A percentile compares a stretch with the other conserved stretches of the same genome.
These are phyloP conservation scores for Epicoccum nigrum DNA, from an alignment of 2,329 filamentous ascomycete genomes.

Conservation along the genomic window DNA sequence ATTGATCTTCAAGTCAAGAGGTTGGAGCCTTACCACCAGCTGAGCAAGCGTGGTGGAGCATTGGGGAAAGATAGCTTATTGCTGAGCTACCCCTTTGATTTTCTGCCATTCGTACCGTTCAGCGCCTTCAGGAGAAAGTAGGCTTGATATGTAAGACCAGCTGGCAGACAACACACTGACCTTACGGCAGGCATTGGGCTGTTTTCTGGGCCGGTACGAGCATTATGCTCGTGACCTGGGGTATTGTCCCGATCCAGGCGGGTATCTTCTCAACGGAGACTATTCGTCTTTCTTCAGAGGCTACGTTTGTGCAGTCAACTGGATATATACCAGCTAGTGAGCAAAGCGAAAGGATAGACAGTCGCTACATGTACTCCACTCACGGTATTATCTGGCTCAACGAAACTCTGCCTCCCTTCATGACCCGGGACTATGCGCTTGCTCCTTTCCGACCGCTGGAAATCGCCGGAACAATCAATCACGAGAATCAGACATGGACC, in stretches of 20 bases:
- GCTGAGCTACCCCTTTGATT: constrained; percentile 61
- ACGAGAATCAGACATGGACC: neutral
- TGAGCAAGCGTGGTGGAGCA: constrained; percentile 57
- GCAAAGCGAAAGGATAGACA: constrained; percentile 43
- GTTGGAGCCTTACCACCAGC: constrained; percentile 65
- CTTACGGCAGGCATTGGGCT: constrained; percentile 56
- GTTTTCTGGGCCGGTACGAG: constrained; percentile 57
- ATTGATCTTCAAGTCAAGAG: constrained; percentile 65
- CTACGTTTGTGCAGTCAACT: constrained; percentile 27
- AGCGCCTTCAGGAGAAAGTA: constrained; percentile 45
- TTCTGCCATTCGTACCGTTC: constrained; percentile 53
- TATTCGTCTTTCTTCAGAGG: constrained; percentile 26
- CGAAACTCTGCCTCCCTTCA: constrained; percentile 54
- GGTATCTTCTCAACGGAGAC: constrained; percentile 56
- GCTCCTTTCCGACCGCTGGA: constrained; percentile 49
- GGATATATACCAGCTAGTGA: constrained; percentile 32
- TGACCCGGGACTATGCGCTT: constrained; percentile 50
- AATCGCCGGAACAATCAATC: neutral
- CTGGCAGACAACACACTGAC: constrained; percentile 8
- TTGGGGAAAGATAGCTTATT: constrained; percentile 55
- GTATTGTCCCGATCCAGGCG: constrained; percentile 61
- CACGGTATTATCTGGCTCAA: constrained; percentile 57
- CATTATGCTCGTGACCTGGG: constrained; percentile 61
- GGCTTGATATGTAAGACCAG: neutral
- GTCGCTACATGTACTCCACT: constrained; percentile 51